These are phyloP conservation scores for Candida neerlandica DNA, from an alignment of 1,139 yeast genomes.

Conservation along the genomic window DNA sequence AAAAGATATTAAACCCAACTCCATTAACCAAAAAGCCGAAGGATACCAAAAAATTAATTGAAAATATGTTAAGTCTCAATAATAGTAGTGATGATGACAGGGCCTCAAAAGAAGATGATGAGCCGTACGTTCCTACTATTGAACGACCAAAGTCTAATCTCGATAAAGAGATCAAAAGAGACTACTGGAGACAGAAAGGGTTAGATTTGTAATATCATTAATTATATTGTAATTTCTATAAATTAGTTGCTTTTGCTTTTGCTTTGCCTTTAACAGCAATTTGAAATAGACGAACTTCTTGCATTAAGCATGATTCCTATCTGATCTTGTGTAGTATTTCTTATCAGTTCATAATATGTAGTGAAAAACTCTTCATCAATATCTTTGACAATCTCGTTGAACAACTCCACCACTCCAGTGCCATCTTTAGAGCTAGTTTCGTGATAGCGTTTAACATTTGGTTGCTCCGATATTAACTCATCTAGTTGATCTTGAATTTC, in stretches of 20 bases:
- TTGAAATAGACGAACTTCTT: constrained; percentile 12
- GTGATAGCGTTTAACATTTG: constrained; percentile 20
- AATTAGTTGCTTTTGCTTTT: neutral
- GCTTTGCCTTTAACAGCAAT: constrained; percentile 12
- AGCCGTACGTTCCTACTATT: constrained; percentile 10
- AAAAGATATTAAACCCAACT: constrained; percentile 2
- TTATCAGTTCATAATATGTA: constrained; percentile 17
- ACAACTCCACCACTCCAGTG: constrained; percentile 43
- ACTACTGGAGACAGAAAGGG: constrained; percentile 50
- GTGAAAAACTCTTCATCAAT: constrained; percentile 42
- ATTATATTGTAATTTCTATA: neutral
- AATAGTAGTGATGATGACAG: constrained; percentile 22
- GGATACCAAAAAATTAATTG: constrained; percentile 27
- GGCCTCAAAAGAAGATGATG: constrained; percentile 15
- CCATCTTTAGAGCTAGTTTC: constrained; percentile 53
- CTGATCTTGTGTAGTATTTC: constrained; percentile 10
- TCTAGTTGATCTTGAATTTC: constrained; percentile 11
- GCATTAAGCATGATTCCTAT: constrained; percentile 15
- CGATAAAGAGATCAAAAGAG: constrained; percentile 41
- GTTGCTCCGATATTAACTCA: constrained; percentile 13
- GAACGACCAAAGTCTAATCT: constrained; percentile 22
- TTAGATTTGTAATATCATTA: constrained; percentile 27
- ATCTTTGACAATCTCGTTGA: constrained; percentile 41
- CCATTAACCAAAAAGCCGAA: constrained; percentile 16
- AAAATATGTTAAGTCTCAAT: constrained; percentile 28